Conservation (phyloP, 139 green algal genomes). For the Pleodorina starrii region DNA sequence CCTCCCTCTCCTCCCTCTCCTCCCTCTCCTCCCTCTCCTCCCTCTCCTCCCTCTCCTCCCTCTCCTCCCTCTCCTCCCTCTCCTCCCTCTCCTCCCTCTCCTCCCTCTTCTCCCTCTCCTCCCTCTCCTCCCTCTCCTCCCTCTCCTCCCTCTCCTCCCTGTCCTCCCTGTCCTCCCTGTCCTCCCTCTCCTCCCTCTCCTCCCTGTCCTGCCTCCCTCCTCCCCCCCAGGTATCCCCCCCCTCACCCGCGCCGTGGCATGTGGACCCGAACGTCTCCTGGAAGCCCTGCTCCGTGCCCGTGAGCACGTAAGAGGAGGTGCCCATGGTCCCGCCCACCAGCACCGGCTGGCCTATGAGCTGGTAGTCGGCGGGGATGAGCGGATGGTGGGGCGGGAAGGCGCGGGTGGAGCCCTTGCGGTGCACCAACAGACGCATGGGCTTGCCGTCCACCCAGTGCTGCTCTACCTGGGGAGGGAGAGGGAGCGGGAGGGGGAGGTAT, state of each 20-base stretch:
- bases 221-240: not conserved
- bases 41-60: no score
- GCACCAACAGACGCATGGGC: conserved; percentile 86
- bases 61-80: not conserved
- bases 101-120: not conserved
- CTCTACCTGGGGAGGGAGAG: conserved; percentile 75
- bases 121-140: not conserved
- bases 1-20: not conserved
- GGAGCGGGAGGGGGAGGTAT: not conserved
- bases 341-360: conserved; percentile 90
- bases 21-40: not conserved
- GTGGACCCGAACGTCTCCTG: conserved; percentile 61
- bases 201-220: not conserved
- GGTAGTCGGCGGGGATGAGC: conserved; percentile 90
- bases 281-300: conserved; percentile 50
- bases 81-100: not conserved
- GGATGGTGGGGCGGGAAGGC: conserved; percentile 93
- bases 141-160: not conserved
- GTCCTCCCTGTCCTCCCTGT: not conserved
- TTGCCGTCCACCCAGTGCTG: conserved; percentile 88
- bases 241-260: conserved; percentile 63
- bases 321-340: conserved; percentile 95
- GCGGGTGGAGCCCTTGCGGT: conserved; percentile 91
- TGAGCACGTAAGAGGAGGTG: conserved; percentile 93
- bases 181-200: not conserved